Base-by-base conservation (phyloP, 2,329 filamentous ascomycete genomes). In the Cadophora malorum region DNA sequence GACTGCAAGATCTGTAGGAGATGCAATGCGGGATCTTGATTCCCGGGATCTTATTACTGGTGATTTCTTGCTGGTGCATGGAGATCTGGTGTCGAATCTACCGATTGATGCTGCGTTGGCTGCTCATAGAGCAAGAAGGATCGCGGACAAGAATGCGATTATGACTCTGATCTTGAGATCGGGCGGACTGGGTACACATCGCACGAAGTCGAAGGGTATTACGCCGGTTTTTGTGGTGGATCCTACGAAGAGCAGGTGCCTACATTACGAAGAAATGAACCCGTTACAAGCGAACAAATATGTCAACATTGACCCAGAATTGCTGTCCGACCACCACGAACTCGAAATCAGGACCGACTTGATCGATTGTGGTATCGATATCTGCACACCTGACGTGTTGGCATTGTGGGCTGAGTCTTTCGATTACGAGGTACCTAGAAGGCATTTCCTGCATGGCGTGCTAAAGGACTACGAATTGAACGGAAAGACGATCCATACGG, bases 381-480 rank as follows among this genome's bases (percentile, higher is more conserved):
- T 99, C 71, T 98, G 95, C 80, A 98, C 96, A 0, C 94, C 95
- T 0, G 96, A 98, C 77, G 94, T 97, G 9, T 86, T 98, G 53
- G 94, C 94, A 8, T 82, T 98, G 67, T 99, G 96, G 93, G 96
- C 94, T 9, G 96, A 99, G 80, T 97, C 94, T 77, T 99, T 98
- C 75, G 95, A 99, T 79, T 98, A 97, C 79, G 94, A 97, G 78
- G 86, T 94, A 8, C 93, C 95, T 0, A 88, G 94, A 65, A 91
- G 90, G 75, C 93, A 97, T 75, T 97, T 97, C 75, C 81, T 99
- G 45, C 92, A 94, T 77, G 94, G 94, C 68, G 94, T 98, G 1
- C 82, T 99, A 64, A 97, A 97, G 81, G 96, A 99, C 78, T 97
- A 93, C 82, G 96, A 99, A 78, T 84, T 98, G 66, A 98, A 98